Evolutionary conservation across 768 basidiomycete genomes (phyloP), one percentile per base, ranked within the genome.

Genomic region (Termitomyces sp.): DNA sequence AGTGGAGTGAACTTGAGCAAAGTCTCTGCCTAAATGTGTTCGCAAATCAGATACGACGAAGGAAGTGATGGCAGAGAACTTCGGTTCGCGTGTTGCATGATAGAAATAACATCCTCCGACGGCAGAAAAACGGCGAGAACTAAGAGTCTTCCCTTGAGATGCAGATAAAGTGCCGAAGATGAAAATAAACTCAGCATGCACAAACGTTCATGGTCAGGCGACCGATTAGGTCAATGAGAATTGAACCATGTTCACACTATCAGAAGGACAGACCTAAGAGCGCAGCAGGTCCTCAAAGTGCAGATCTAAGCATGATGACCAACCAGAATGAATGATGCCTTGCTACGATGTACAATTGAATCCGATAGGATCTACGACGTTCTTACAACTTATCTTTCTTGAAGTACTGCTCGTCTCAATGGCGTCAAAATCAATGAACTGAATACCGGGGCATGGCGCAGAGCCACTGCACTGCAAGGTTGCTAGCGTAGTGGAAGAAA

Each of bases 401-500:
- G 51, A 26, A 36, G 8, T 24, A 26, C 67, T 63, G 1, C 52
- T 56, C 2, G 67, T 66, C 24, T 15, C 41, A 4, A 69, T 60
- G 1, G 58, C n/a, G 16, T 69, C 62, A 56, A 69, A 60, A 22
- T 56, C 68, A 8, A 64, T 54, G 22, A 71, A 60, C 10, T 54
- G 39, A 22, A 71, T 62, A 34, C 63, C 64, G 5, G 62, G 47
- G 44, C 72, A 73, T 18, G 71, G 70, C 9, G 66, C 68, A 1
- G 68, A 65, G 16, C 66, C 71, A 41, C 72, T 72, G 61, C 72
- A 73, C 52, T 71, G 64, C 31, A 73, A 41, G 26, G 54, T 60
- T 26, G 70, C 70, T 5, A 72, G 48, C 5, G 61, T 65, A 6
- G 57, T 59, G 2, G 66, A 61, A 1, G 58, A 54, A 9, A 69